A percentile compares a stretch with the other conserved stretches of the same genome.
These are phyloP conservation scores for Chlorella variabilis DNA, from an alignment of 163 green algal species.

Conservation along the genomic window DNA sequence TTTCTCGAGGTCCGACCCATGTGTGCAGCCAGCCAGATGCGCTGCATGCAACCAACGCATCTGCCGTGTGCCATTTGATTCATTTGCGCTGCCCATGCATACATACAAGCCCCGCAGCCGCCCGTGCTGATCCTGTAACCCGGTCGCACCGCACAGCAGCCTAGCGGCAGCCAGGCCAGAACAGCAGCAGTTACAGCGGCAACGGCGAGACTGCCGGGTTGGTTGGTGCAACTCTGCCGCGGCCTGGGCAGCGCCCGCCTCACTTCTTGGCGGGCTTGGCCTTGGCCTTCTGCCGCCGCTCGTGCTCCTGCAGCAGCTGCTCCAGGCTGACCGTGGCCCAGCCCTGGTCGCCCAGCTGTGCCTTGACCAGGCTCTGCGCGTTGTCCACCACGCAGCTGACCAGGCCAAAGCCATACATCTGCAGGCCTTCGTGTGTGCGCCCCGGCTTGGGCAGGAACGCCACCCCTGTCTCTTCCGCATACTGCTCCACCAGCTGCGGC, in stretches of 20 bases:
- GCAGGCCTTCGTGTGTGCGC: slow-evolving; percentile 84
- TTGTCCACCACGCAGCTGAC: slow-evolving; percentile 89
- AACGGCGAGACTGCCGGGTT: too few species aligned
- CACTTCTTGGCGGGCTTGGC: not conserved
- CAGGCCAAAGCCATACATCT: slow-evolving; percentile 91
- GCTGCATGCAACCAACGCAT: too few species aligned
- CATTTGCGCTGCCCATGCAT: too few species aligned
- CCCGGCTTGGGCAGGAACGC: slow-evolving; percentile 91
- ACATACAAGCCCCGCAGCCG: too few species aligned
- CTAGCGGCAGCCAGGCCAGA: too few species aligned
- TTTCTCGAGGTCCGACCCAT: too few species aligned
- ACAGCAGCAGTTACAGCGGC: too few species aligned
- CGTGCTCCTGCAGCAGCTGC: slow-evolving; percentile 67
- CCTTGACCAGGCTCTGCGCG: slow-evolving; percentile 56
- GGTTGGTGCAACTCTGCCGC: too few species aligned
- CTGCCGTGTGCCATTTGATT: too few species aligned
- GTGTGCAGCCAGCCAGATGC: too few species aligned
- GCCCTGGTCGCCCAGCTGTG: slow-evolving; percentile 60
- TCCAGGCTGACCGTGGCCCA: slow-evolving; percentile 86
- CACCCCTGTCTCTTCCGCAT: slow-evolving; percentile 84
- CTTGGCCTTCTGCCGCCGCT: not conserved
- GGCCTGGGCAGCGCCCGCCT: too few species aligned
- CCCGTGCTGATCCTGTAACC: not conserved
- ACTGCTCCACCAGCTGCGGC: slow-evolving; percentile 85
- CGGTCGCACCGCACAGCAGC: too few species aligned